Evolutionary conservation across 164 flowering plant species (phyloP).

Genomic region (Paratinospora sagittata): DNA sequence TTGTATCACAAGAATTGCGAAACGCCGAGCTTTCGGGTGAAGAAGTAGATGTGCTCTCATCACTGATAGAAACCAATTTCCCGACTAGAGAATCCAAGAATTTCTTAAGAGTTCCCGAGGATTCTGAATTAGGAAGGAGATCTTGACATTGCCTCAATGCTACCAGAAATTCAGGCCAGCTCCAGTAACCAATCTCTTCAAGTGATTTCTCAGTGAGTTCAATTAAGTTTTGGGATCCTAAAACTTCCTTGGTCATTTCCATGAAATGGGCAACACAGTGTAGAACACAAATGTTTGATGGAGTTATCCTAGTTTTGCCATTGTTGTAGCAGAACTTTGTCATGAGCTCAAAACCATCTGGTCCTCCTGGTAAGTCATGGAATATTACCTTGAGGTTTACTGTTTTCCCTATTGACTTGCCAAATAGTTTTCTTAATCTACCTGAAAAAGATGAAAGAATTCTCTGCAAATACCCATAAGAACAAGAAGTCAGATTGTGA

Average conservation of each 20-base stretch:
- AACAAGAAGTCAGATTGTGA: not conserved
- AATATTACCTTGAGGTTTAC: constrained; percentile 38
- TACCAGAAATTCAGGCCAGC: constrained; percentile 50
- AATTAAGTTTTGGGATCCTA: constrained; percentile 23
- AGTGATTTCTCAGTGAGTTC: constrained; percentile 39
- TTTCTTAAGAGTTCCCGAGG: constrained; percentile 30
- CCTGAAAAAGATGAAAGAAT: constrained; percentile 38
- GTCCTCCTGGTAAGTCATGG: constrained; percentile 59
- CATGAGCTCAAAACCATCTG: constrained; percentile 57
- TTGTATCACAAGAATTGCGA: constrained; percentile 47
- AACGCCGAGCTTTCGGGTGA: constrained; percentile 39
- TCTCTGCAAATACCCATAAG: constrained; percentile 27
- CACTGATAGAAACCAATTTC: constrained; percentile 26
- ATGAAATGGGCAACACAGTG: constrained; percentile 39
- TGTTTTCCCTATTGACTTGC: constrained; percentile 8
- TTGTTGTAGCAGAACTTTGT: constrained; percentile 54
- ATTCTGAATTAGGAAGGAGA: constrained; percentile 16
- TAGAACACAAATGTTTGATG: constrained; percentile 37
- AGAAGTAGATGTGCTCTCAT: constrained; percentile 30
- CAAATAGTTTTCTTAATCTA: constrained; percentile 36
- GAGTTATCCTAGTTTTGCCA: constrained; percentile 34
- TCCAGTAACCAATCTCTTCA: constrained; percentile 40
- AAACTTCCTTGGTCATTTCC: constrained; percentile 37
- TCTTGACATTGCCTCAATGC: constrained; percentile 47
- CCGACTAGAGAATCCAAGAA: constrained; percentile 32